phyloP scores from a whole-genome alignment of 345 rosid species.

The Combretum micranthum region DNA sequence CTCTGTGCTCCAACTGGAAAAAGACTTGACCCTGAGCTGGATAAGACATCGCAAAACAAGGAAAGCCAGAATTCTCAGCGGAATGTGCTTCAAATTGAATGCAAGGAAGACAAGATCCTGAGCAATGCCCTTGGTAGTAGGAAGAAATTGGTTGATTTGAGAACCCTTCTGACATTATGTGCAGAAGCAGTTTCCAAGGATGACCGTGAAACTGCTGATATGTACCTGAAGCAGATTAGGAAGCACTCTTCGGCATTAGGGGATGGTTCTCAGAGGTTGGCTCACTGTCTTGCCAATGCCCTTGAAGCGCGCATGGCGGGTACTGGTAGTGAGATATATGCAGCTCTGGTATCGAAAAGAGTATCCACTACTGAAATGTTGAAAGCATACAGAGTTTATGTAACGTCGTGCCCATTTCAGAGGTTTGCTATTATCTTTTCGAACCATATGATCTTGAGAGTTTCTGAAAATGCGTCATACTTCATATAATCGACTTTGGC shows the following conservation, averaged over 20 bases:
- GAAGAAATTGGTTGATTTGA: conserved; percentile 32
- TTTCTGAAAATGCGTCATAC: conserved; percentile 20
- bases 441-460: conserved; percentile 22
- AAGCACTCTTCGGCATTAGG: conserved; percentile 33
- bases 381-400: conserved; percentile 29
- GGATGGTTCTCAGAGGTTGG: conserved; percentile 38
- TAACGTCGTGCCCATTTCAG: conserved; percentile 30
- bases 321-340: conserved; percentile 16
- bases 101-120: conserved; percentile 13
- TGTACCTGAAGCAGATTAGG: conserved; percentile 32
- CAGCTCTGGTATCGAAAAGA: conserved; percentile 14
- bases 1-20: conserved; percentile 15
- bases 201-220: conserved; percentile 26
- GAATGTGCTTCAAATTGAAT: conserved; percentile 8
- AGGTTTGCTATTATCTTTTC: conserved; percentile 28
- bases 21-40: background rate
- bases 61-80: conserved; percentile 8
- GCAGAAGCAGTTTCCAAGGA: conserved; percentile 36
- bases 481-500: conserved; percentile 43
- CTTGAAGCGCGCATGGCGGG: conserved; percentile 37
- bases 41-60: conserved; percentile 3
- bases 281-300: conserved; percentile 38
- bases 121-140: conserved; percentile 12
- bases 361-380: conserved; percentile 27
- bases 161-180: conserved; percentile 30